Conservation (phyloP, 306 rosid genomes). For the Myrica gale region DNA sequence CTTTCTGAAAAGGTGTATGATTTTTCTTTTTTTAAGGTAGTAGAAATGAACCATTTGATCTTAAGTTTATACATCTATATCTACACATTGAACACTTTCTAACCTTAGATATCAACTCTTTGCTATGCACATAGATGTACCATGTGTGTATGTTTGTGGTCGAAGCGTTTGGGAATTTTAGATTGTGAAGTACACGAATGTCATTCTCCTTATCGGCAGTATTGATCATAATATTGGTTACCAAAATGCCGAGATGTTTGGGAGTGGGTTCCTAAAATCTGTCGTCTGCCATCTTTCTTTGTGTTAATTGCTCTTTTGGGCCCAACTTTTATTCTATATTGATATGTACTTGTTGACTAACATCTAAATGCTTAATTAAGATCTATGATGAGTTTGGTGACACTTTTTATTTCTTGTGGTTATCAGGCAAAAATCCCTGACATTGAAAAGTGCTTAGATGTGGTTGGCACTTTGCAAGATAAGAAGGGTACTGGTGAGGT, state of each 20-base stretch:
- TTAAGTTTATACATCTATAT: no score
- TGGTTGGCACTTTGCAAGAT: slow-evolving; percentile 77
- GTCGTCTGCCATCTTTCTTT: background rate
- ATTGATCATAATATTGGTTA: background rate
- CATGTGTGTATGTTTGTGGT: background rate
- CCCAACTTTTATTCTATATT: background rate
- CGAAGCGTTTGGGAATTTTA: background rate
- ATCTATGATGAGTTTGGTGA: background rate
- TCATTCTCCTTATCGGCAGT: background rate
- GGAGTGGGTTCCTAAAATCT: background rate
- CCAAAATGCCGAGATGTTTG: background rate
- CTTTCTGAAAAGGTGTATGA: no score
- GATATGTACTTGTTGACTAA: background rate
- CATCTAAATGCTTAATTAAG: background rate
- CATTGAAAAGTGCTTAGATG: slow-evolving; percentile 84
- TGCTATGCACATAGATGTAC: background rate
- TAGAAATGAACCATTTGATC: no score
- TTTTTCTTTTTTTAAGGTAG: no score
- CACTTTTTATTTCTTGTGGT: slow-evolving; percentile 29
- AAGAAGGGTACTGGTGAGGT: slow-evolving; percentile 98
- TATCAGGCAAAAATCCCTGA: slow-evolving; percentile 95
- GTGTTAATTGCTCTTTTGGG: background rate
- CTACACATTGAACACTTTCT: background rate
- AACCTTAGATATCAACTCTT: background rate
- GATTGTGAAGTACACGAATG: background rate